phyloP scores from a whole-genome alignment of 257 asterid species.

The Solanum chmielewskii region DNA sequence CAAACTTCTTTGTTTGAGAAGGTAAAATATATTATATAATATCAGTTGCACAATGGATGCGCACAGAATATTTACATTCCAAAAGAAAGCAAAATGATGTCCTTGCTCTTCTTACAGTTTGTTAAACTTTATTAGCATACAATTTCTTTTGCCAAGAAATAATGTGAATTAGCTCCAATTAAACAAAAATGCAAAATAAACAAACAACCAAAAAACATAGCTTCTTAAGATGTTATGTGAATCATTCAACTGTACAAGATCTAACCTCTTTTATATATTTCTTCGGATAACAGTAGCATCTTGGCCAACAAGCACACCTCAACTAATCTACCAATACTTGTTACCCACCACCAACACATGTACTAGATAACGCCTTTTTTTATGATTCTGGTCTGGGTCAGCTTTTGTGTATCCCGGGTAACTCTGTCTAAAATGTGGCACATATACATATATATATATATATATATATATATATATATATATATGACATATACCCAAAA shows the following conservation, averaged over 20 bases:
- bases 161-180: background rate
- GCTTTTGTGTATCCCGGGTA: background rate
- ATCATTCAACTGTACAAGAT: background rate
- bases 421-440: no score
- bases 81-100: background rate
- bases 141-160: background rate
- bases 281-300: background rate
- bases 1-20: background rate
- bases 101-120: background rate
- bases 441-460: no score
- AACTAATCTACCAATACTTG: background rate
- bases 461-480: no score
- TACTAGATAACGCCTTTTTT: background rate
- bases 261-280: background rate
- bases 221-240: background rate
- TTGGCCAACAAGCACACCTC: background rate
- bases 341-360: background rate
- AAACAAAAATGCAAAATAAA: background rate
- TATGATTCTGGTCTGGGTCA: background rate
- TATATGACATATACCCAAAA: background rate
- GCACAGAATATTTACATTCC: background rate
- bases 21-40: background rate
- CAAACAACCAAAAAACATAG: background rate
- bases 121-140: background rate
- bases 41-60: background rate